Percentiles rank a stretch among this genome's conserved stretches.
Evolutionary conservation across 2,329 filamentous ascomycete species (phyloP).

Genomic region (Clonostachys rosea): DNA sequence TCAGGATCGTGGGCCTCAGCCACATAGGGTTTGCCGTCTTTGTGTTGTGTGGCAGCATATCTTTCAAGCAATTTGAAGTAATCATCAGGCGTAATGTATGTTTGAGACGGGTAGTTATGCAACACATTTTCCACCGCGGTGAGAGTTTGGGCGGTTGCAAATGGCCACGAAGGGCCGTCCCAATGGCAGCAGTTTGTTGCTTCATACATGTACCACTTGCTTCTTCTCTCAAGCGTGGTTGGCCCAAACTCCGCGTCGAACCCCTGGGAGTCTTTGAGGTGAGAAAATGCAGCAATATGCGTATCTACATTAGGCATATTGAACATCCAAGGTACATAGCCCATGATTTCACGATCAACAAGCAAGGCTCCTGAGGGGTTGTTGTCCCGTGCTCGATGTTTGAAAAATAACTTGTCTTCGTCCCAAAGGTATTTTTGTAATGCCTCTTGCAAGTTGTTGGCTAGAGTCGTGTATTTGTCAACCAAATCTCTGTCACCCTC

Average conservation of each 20-base stretch:
- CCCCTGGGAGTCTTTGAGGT: too few relatives aligned
- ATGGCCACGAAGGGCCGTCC: conserved; percentile 41
- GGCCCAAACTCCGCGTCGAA: conserved; percentile 8
- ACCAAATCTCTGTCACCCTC: background rate
- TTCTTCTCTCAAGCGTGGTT: conserved; percentile 32
- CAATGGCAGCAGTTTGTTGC: conserved; percentile 26
- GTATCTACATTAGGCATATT: conserved; percentile 27
- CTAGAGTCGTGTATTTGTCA: too few relatives aligned
- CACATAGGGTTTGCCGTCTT: conserved; percentile 29
- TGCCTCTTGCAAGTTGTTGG: background rate
- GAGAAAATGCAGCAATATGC: conserved; percentile 11
- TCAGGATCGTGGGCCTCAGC: conserved; percentile 36
- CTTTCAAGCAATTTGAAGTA: conserved; percentile 28
- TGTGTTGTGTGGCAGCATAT: conserved; percentile 31
- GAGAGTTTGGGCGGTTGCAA: conserved; percentile 31
- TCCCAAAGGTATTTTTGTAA: background rate
- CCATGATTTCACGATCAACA: conserved; percentile 31
- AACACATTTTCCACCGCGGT: conserved; percentile 28
- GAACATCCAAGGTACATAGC: conserved; percentile 34
- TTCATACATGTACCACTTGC: conserved; percentile 27
- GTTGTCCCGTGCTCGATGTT: conserved; percentile 8
- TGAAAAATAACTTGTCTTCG: background rate
- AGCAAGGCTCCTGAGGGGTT: conserved; percentile 21
- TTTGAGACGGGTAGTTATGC: conserved; percentile 14
- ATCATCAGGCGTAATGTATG: conserved; percentile 24